These are phyloP conservation scores for Wickerhamiella lipophila DNA, from an alignment of 805 yeast genomes.

Conservation along the genomic window DNA sequence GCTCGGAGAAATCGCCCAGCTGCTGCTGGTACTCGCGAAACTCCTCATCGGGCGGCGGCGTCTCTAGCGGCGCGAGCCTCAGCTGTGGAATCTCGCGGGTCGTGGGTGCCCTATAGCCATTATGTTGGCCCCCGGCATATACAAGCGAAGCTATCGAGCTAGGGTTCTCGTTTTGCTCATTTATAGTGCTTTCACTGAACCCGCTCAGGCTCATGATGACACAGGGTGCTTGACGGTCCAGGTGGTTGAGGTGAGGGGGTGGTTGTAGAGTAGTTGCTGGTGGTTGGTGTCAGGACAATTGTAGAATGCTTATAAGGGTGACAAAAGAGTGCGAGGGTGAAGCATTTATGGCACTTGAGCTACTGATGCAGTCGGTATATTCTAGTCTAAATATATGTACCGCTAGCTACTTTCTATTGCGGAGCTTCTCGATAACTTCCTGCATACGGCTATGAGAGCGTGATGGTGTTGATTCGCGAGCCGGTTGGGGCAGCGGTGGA, in stretches of 20 bases:
- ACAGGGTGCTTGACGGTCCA: not conserved
- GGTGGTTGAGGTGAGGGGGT: too few species aligned
- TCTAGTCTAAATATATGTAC: too few species aligned
- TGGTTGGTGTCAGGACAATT: too few species aligned
- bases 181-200: conserved; percentile 9
- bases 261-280: too few species aligned
- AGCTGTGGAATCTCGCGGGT: conserved; percentile 75
- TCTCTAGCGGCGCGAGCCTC: conserved; percentile 42
- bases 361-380: too few species aligned
- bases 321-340: too few species aligned
- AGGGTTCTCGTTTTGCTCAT: conserved; percentile 25
- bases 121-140: conserved; percentile 36
- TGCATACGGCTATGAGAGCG: conserved; percentile 6
- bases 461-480: not conserved
- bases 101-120: conserved; percentile 44
- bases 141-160: conserved; percentile 71
- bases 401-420: not conserved
- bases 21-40: conserved; percentile 36
- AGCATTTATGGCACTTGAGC: too few species aligned
- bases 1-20: conserved; percentile 32
- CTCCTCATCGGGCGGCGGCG: conserved; percentile 31
- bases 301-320: too few species aligned
- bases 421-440: conserved; percentile 2
- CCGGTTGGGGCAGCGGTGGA: not conserved
- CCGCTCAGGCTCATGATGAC: conserved; percentile 11